Percentiles rank a stretch among this genome's conserved stretches.
Conservation (phyloP, 2,329 filamentous ascomycete species). For the Aspergillaceae sp. region DNA sequence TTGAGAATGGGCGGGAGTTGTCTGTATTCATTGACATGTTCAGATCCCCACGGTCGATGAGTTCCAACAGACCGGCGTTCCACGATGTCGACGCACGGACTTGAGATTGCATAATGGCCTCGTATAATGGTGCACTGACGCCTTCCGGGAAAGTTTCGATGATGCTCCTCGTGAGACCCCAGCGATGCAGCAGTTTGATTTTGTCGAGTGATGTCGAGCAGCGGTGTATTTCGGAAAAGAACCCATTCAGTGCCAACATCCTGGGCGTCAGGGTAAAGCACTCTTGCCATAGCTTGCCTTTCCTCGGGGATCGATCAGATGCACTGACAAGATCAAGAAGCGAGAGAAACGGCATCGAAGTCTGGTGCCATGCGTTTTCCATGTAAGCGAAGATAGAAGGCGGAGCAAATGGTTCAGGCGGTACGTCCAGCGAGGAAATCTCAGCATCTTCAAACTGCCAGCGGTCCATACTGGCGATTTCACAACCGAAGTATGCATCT, state of each 20-base stretch:
- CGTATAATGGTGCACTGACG: constrained; percentile 69
- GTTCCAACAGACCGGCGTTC: constrained; percentile 59
- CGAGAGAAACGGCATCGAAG: constrained; percentile 39
- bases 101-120: constrained; percentile 78
- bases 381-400: constrained; percentile 54
- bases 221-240: constrained; percentile 52
- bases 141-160: constrained; percentile 81
- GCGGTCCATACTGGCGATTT: constrained; percentile 47
- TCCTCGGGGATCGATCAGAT: constrained; percentile 18
- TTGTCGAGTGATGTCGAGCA: constrained; percentile 50
- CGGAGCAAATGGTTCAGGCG: constrained; percentile 45
- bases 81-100: constrained; percentile 71
- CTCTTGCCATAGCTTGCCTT: constrained; percentile 27
- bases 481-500: constrained; percentile 51
- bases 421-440: constrained; percentile 37
- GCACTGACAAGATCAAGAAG: constrained; percentile 41
- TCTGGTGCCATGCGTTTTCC: constrained; percentile 30
- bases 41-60: constrained; percentile 77
- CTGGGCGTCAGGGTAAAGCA: constrained; percentile 48
- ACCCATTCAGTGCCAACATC: constrained; percentile 60
- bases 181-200: constrained; percentile 64
- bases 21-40: constrained; percentile 53
- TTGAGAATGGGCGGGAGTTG: constrained; percentile 27
- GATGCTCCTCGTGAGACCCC: constrained; percentile 54
- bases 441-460: constrained; percentile 49